Conservation (phyloP, 257 asterid species). For the Ilex asprella region DNA sequence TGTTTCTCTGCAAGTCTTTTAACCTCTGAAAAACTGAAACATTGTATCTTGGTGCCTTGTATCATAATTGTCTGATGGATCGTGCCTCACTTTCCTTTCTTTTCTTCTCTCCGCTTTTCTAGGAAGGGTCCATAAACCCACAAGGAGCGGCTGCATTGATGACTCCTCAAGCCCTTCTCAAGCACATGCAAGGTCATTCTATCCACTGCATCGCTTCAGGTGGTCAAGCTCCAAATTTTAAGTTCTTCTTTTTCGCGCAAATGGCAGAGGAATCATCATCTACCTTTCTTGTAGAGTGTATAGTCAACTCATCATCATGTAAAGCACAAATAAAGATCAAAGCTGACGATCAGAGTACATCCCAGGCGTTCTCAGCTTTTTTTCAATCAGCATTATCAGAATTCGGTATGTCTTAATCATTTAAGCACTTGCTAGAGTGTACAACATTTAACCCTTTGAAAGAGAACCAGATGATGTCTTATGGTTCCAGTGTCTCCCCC, state of each 20-base stretch:
- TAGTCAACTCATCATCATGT: constrained; percentile 72
- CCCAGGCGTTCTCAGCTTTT: constrained; percentile 61
- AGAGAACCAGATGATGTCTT: too few species aligned
- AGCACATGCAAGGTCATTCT: constrained; percentile 74
- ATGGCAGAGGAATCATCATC: constrained; percentile 55
- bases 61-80: not conserved
- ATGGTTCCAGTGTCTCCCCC: too few species aligned
- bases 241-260: constrained; percentile 88
- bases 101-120: constrained; percentile 10
- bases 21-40: too few species aligned
- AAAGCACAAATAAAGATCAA: constrained; percentile 81
- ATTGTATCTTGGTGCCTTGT: not conserved
- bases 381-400: constrained; percentile 72
- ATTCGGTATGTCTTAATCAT: constrained; percentile 34
- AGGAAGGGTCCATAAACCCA: constrained; percentile 77
- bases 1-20: too few species aligned
- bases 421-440: too few species aligned
- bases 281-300: constrained; percentile 73
- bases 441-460: too few species aligned
- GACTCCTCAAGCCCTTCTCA: constrained; percentile 69
- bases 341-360: constrained; percentile 76
- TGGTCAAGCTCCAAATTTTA: constrained; percentile 87
- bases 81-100: constrained; percentile 1
- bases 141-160: constrained; percentile 71
- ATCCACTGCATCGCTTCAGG: constrained; percentile 97